Base-by-base conservation (phyloP, 257 asterid species). In the Nicotiana tabacum region DNA sequence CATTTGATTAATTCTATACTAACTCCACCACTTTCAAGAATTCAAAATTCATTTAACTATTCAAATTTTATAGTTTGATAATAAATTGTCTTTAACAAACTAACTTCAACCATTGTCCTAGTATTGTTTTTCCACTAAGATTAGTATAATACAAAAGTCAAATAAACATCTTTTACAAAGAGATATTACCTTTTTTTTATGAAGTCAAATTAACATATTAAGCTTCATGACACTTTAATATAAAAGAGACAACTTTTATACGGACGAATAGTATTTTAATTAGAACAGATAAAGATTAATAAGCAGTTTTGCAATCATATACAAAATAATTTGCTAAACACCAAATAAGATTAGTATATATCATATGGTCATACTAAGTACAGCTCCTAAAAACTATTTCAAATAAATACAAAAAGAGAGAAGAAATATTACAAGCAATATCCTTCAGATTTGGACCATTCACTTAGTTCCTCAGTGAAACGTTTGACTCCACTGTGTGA, bases 371-470 rank as follows among this genome's bases (percentile, higher is more conserved):
- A 76, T 24, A 76, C 4, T 27, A 76, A 6, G 64, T 48, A 76
- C 9, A 51, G 43, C 5, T 58, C 16, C 64, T 13, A 76, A 15
- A 53, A 48, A 21, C 27, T 7, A 48, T 70, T 70, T 21, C 27
- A 5, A n/a, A 43, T 33, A 60, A 60, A 56, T 2, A 60, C 21
- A 62, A 66, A 64, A 16, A 6, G 53, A n/a, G 57, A 18, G 24
- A 24, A 58, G 79, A 83, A 61, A 81, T 37, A 82, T 80, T 83
- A 95, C 98, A 94, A 48, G 96, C 98, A 95, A 84, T 87, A 88
- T 88, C 99, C 99, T 80, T 83, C 64, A 65, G 96, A 89, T 32
- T 88, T 87, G 11, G 98, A 94, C 89, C 87, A 92, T 12, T 90
- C 83, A 66, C 82, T 89, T 82, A 95, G 93, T 88, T 91, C 91